These are phyloP conservation scores for Yarrowia phangngaensis DNA, from an alignment of 805 yeast species.

Conservation along the genomic window DNA sequence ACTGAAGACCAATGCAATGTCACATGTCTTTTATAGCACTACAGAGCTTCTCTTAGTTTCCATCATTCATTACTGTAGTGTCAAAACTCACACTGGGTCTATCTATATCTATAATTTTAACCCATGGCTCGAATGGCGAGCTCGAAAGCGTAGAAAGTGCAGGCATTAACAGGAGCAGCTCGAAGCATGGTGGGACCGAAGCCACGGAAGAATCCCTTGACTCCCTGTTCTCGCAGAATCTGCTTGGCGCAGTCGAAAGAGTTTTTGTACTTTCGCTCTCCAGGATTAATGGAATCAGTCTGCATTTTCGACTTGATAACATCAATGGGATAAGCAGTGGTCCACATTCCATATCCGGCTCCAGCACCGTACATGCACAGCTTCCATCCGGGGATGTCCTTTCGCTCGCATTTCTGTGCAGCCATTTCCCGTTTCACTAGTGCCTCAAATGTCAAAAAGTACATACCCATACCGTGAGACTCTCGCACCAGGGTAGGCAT, in stretches of 20 bases:
- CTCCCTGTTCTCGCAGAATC: constrained; percentile 57
- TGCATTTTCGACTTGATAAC: constrained; percentile 88
- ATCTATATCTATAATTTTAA: too few species aligned
- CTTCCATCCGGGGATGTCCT: constrained; percentile 82
- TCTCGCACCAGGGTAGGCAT: constrained; percentile 82
- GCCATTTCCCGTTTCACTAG: constrained; percentile 64
- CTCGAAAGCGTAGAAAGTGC: constrained; percentile 92
- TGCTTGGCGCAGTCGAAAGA: constrained; percentile 57
- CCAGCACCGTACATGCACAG: constrained; percentile 84
- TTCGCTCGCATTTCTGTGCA: constrained; percentile 48
- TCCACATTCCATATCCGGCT: constrained; percentile 90
- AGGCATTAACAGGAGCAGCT: constrained; percentile 98
- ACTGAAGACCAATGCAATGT: too few species aligned
- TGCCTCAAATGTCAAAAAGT: constrained; percentile 88
- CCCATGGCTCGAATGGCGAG: constrained; percentile 53
- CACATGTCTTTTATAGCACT: too few species aligned
- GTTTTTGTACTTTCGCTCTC: constrained; percentile 56
- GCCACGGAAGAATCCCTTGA: constrained; percentile 81
- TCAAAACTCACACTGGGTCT: too few species aligned
- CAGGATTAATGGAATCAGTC: constrained; percentile 58
- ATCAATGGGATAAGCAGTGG: constrained; percentile 79
- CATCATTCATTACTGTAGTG: neutral
- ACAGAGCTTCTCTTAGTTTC: neutral
- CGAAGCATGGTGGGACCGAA: constrained; percentile 87
- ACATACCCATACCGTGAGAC: constrained; percentile 77